These are phyloP conservation scores for Fusarium redolens DNA, from an alignment of 2,329 filamentous ascomycete genomes.

Conservation along the genomic window DNA sequence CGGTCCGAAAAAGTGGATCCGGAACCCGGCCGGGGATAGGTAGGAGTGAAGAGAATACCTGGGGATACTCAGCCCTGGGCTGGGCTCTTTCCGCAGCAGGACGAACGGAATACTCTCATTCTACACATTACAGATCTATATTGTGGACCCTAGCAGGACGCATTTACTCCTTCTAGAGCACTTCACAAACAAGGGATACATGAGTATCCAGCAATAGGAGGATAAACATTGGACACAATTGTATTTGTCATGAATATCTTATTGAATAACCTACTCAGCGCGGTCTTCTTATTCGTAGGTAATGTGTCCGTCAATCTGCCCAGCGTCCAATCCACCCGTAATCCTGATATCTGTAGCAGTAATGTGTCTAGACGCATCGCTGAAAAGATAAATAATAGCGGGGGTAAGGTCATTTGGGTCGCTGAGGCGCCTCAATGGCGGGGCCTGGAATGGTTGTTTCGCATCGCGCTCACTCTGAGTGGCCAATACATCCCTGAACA, in stretches of 20 bases:
- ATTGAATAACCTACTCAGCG: rapidly evolving
- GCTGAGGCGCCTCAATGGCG: constrained; percentile 52
- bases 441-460: constrained; percentile 49
- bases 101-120: neutral
- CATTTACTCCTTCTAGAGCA: neutral
- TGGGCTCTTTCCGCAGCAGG: neutral
- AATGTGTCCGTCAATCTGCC: neutral
- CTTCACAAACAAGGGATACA: neutral
- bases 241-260: rapidly evolving
- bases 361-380: constrained; percentile 55
- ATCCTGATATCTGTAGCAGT: constrained; percentile 57
- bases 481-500: constrained; percentile 47
- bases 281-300: neutral
- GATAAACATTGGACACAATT: neutral
- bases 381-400: constrained; percentile 56
- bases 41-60: neutral
- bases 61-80: neutral
- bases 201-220: neutral
- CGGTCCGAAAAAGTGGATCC: neutral
- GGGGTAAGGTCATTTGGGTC: constrained; percentile 50
- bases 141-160: neutral
- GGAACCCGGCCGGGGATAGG: neutral
- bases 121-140: neutral
- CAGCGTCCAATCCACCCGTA: constrained; percentile 52
- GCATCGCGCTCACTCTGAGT: constrained; percentile 38